Evolutionary conservation across 2,329 filamentous ascomycete species (phyloP), one percentile per base, ranked within the genome.

Genomic region (Aspergillus quadricinctus): DNA sequence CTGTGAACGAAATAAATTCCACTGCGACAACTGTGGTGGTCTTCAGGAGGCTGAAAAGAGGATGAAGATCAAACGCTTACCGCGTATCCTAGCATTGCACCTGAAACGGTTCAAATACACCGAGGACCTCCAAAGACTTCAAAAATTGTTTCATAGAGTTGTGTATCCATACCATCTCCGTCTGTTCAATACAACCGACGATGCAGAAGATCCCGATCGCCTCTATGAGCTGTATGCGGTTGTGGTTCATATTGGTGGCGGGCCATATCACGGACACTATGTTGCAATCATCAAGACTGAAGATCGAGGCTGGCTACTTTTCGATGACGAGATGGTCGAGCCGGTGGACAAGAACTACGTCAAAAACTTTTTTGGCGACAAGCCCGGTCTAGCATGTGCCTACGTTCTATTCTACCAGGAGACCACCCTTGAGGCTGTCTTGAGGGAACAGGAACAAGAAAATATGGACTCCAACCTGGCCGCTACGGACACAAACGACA

Each of bases 361-460:
- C 40, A 85, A 88, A 62, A 97, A 96, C 72, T 99, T 99, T 76
- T 99, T 99, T 66, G 94, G 94, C 17, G 94, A 97, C 70, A 91
- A 89, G 68, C 88, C 88, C 0, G 92, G 91, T 3, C 85, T 95
- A 72, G 94, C 94, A 9, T 97, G 92, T 66, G 94, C 94, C 29
- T 99, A 99, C 68, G 92, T 99, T 17, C 79, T 99, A 9, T 99
- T 99, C 73, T 99, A 99, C 75, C 94, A 97, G 72, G 93, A 99
- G 74, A 97, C 86, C 1, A 88, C 85, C 0, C 70, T 86, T 27
- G 86, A 88, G 68, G 84, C 83, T 1, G 80, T 88, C 66, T 78
- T 83, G 66, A 87, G 86, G 55, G 92, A 97, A 73, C 89, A 95
- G 70, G 92, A 95, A 66, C 87, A 85, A 49, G 92, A 96, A 71